phyloP scores from a whole-genome alignment of 2,329 filamentous ascomycete genomes.

The Xylogone sp. region DNA sequence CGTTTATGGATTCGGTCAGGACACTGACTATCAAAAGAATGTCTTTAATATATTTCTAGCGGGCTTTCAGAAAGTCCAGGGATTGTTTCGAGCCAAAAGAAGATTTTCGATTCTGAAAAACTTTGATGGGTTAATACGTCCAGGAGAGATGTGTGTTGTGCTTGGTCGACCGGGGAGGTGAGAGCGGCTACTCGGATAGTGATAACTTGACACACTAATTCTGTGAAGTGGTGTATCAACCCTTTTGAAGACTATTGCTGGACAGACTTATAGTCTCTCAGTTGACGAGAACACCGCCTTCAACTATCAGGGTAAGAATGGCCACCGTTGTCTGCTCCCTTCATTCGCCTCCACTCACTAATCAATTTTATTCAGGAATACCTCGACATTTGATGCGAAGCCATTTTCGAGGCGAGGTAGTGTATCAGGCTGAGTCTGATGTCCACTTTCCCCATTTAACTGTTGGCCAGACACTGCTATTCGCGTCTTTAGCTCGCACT shows the following conservation, averaged over 20 bases:
- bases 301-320: slow-evolving; percentile 54
- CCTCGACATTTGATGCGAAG: slow-evolving; percentile 18
- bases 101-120: slow-evolving; percentile 53
- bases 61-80: slow-evolving; percentile 33
- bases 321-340: not conserved
- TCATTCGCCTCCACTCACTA: slow-evolving; percentile 9
- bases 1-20: slow-evolving; percentile 18
- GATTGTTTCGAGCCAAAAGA: slow-evolving; percentile 46
- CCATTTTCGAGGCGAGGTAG: slow-evolving; percentile 54
- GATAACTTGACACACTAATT: slow-evolving; percentile 35
- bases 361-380: not conserved
- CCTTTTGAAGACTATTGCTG: slow-evolving; percentile 51
- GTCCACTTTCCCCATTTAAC: slow-evolving; percentile 70
- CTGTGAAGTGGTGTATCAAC: slow-evolving; percentile 56
- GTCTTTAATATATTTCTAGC: slow-evolving; percentile 40
- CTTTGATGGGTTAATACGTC: slow-evolving; percentile 54
- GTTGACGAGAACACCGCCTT: slow-evolving; percentile 46
- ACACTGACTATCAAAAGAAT: slow-evolving; percentile 24
- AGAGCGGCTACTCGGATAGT: not conserved
- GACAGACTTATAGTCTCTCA: slow-evolving; percentile 51
- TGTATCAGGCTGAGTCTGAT: slow-evolving; percentile 72
- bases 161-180: slow-evolving; percentile 56
- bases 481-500: slow-evolving; percentile 54
- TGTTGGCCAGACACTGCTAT: slow-evolving; percentile 66
- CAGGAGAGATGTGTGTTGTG: slow-evolving; percentile 62